Base-by-base conservation (phyloP, 805 yeast genomes). In the Kodamaea sagamina region DNA sequence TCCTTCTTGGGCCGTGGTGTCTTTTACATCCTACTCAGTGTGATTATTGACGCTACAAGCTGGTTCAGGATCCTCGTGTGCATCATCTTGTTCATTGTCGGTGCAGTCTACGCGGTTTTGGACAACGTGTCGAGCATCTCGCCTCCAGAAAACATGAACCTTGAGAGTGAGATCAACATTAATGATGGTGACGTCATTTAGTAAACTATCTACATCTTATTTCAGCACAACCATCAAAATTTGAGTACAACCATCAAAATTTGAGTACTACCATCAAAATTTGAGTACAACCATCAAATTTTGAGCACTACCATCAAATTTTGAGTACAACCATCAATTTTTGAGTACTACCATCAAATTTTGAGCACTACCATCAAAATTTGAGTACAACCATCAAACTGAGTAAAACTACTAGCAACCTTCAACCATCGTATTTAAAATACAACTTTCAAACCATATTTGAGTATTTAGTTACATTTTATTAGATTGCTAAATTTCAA, bases 121-220 rank as follows among this genome's bases (percentile, higher is more conserved):
- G 93, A 88, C 62, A 83, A 84, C 39, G 63, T 86, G 19, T 89
- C 90, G 13, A 77, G 85, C 47, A 70, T 87, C 32, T 82, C 86
- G 41, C 84, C 89, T 21, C 97, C 96, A 13, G 85, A 78, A 44
- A 87, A 84, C 65, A 87, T 89, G 86, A 85, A 62, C 48, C 64
- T 71, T 6, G 75, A 71, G 48, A 72, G 74, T 1, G 47, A 66
- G 27, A 59, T 68, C 34, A 72, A 70, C 1, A 53, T 59, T 16
- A 60, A 62, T 32, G 76, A 70, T 25, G 76, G 71, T 36, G 75
- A 69, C 44, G 59, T 67, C 38, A 57, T 66, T 46, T 63, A 51
- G 28, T 15, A n/a, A n/a, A n/a, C n/a, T n/a, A n/a, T n/a, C n/a
- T n/a, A n/a, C n/a, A n/a, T n/a, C n/a, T n/a, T n/a, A n/a, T n/a